Evolutionary conservation across 768 basidiomycete species (phyloP).

Genomic region (Antrodiella citrinella): DNA sequence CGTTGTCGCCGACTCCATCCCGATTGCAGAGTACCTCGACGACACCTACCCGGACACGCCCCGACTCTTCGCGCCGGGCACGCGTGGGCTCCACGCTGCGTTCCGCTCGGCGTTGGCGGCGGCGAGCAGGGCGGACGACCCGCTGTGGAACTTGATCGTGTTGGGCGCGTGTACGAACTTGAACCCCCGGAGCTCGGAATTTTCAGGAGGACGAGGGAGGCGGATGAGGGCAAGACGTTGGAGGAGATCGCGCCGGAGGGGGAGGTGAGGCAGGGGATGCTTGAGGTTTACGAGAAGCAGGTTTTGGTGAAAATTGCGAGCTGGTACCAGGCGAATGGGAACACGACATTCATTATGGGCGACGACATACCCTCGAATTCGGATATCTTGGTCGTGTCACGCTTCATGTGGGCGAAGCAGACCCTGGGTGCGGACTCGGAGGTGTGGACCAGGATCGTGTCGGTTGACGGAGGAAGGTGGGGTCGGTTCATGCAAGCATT

Average conservation of each 20-base stretch:
- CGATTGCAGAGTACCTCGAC: conserved; percentile 46
- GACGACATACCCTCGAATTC: conserved; percentile 28
- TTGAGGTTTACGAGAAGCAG: not conserved
- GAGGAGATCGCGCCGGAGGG: not conserved
- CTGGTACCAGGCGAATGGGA: not conserved
- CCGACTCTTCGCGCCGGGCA: conserved; percentile 30
- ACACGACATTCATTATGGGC: conserved; percentile 4
- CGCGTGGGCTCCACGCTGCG: conserved; percentile 31
- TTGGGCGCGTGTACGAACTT: conserved; percentile 3
- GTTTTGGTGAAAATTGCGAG: not conserved
- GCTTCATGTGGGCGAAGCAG: conserved; percentile 28
- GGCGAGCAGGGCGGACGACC: not conserved
- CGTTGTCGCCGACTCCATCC: conserved; percentile 28
- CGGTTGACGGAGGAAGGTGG: conserved; percentile 36
- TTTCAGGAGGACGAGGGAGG: conserved; percentile 19
- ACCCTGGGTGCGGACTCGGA: conserved; percentile 27
- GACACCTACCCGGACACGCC: conserved; percentile 37
- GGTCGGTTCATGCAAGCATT: conserved; percentile 21
- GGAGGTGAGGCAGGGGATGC: too few relatives aligned
- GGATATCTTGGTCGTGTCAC: conserved; percentile 27
- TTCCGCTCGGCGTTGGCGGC: conserved; percentile 16
- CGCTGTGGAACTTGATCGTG: not conserved
- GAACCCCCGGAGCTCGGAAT: conserved; percentile 20
- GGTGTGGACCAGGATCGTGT: conserved; percentile 32
- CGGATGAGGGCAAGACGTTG: not conserved